phyloP scores from a whole-genome alignment of 1,139 yeast species.

The Pichia sp. region DNA sequence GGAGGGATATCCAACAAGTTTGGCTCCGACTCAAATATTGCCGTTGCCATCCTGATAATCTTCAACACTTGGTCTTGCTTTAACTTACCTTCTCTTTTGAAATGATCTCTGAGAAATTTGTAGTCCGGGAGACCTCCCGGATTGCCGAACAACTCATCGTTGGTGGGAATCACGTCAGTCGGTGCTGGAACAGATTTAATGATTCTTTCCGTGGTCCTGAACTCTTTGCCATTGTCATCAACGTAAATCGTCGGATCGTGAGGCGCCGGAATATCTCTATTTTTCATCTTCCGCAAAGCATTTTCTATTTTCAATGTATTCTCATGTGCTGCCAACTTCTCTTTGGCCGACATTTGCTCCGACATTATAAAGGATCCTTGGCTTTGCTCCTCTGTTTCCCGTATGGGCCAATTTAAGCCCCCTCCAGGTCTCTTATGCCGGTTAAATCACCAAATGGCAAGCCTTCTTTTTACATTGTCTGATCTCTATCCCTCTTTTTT shows the following conservation, averaged over 20 bases:
- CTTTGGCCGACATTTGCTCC: conserved; percentile 15
- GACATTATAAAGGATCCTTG: background rate
- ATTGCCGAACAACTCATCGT: conserved; percentile 57
- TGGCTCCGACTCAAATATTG: conserved; percentile 66
- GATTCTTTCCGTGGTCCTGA: conserved; percentile 67
- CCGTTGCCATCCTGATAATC: conserved; percentile 67
- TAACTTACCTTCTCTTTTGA: conserved; percentile 76
- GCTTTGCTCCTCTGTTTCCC: background rate
- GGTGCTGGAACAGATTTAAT: conserved; percentile 66
- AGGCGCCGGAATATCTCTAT: conserved; percentile 34
- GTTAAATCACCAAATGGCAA: background rate
- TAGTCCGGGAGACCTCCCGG: conserved; percentile 68
- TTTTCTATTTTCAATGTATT: conserved; percentile 64
- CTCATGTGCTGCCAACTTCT: conserved; percentile 33
- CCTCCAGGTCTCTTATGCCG: background rate
- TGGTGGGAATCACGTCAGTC: conserved; percentile 60
- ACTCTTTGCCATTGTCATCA: conserved; percentile 65
- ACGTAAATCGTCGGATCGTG: conserved; percentile 53
- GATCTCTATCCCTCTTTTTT: background rate
- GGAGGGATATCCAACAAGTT: conserved; percentile 80
- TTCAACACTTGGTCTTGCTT: conserved; percentile 66
- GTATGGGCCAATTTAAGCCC: background rate
- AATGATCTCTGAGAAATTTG: conserved; percentile 68
- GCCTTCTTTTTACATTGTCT: background rate
- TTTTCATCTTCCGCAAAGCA: conserved; percentile 69